These are phyloP conservation scores for Silene vulgaris DNA, from an alignment of 179 eudicot species.

Conservation along the genomic window DNA sequence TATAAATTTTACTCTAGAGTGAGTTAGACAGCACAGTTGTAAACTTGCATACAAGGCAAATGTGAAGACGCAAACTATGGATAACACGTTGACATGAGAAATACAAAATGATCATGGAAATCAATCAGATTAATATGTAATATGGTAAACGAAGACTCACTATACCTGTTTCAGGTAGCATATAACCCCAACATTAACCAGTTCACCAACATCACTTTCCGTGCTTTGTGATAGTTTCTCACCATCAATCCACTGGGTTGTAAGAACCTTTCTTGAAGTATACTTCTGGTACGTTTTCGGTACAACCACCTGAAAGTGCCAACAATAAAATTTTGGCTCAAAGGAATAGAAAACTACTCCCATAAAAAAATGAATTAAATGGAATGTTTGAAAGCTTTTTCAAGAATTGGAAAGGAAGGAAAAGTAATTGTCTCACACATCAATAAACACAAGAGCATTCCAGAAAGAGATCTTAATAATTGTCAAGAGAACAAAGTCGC, in stretches of 20 bases:
- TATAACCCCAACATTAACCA: constrained; percentile 97
- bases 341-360: background rate
- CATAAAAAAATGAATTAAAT: background rate
- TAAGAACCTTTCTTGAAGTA: constrained; percentile 96
- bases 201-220: constrained; percentile 88
- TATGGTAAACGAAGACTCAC: constrained; percentile 11
- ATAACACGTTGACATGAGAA: background rate
- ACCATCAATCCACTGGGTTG: constrained; percentile 91
- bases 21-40: background rate
- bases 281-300: constrained; percentile 80
- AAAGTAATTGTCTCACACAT: too few relatives aligned
- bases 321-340: constrained; percentile 12
- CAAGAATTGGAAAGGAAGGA: too few relatives aligned
- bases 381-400: background rate
- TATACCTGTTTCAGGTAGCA: constrained; percentile 98
- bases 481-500: background rate
- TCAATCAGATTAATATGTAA: background rate
- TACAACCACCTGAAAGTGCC: constrained; percentile 66
- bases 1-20: background rate
- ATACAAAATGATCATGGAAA: constrained; percentile 7
- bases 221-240: constrained; percentile 98
- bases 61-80: constrained; percentile 2
- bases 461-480: background rate
- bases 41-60: background rate
- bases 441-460: background rate